A percentile compares a stretch with the other conserved stretches of the same genome.
These are phyloP conservation scores for Podila epicladia DNA, from an alignment of 192 early-diverging fungal species.

Conservation along the genomic window DNA sequence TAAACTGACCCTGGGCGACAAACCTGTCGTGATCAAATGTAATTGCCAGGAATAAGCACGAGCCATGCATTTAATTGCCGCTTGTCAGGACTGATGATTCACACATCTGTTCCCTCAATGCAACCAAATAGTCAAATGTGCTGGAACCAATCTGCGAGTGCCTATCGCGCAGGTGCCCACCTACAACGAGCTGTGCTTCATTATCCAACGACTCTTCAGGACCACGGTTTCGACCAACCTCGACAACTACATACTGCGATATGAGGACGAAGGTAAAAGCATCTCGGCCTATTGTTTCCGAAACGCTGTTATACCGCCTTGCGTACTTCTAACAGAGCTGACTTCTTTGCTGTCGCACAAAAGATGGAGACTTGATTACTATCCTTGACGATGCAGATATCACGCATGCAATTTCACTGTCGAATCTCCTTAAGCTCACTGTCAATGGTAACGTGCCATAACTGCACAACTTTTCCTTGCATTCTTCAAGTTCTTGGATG, in stretches of 20 bases:
- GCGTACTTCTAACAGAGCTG: background rate
- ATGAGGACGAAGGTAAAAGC: slow-evolving; percentile 56
- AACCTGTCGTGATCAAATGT: slow-evolving; percentile 50
- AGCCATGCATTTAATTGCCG: background rate
- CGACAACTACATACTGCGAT: slow-evolving; percentile 56
- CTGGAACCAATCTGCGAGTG: slow-evolving; percentile 55
- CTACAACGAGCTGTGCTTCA: slow-evolving; percentile 62
- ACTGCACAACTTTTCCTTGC: background rate
- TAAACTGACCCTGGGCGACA: slow-evolving; percentile 46
- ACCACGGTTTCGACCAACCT: slow-evolving; percentile 37
- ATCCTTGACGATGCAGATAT: slow-evolving; percentile 63
- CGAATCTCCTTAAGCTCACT: slow-evolving; percentile 56
- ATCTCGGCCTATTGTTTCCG: too few relatives aligned
- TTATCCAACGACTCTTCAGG: slow-evolving; percentile 57
- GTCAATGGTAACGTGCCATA: slow-evolving; percentile 46
- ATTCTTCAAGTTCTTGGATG: background rate
- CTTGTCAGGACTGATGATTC: background rate
- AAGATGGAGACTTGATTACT: slow-evolving; percentile 62
- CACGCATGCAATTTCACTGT: slow-evolving; percentile 55
- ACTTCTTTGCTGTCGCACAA: too few relatives aligned
- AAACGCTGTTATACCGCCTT: background rate
- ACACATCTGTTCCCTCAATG: background rate
- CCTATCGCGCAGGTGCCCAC: slow-evolving; percentile 61
- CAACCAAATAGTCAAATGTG: slow-evolving; percentile 49
- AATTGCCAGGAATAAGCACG: background rate